Conservation (phyloP, 148 eudicot species). For the Talinum fruticosum region DNA sequence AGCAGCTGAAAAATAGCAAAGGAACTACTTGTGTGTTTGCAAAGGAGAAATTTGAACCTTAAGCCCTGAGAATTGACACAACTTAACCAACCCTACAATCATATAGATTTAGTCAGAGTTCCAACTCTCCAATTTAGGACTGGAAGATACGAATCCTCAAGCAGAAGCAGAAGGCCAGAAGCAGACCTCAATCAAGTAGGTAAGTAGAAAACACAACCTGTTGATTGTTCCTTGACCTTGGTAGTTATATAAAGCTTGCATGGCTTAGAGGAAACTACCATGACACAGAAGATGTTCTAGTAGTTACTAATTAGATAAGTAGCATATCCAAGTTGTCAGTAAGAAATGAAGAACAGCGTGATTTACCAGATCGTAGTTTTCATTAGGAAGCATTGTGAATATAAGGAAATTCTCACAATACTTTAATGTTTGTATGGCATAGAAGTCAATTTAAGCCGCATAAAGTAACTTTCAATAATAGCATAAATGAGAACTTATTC, state of each 20-base stretch:
- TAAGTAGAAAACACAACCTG: background rate
- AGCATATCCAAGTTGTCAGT: background rate
- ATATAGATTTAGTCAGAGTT: background rate
- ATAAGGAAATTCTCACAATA: background rate
- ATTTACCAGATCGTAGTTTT: background rate
- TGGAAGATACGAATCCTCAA: background rate
- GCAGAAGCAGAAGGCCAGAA: too few species aligned
- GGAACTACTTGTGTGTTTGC: background rate
- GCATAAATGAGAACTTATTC: background rate
- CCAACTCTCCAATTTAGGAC: background rate
- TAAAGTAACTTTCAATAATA: background rate
- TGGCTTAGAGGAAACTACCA: background rate
- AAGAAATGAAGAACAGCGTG: background rate
- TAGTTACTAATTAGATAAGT: background rate
- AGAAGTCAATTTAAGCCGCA: background rate
- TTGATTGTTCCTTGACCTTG: background rate
- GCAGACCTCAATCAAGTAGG: background rate
- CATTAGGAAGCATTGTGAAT: background rate
- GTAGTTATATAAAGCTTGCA: background rate
- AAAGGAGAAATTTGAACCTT: background rate
- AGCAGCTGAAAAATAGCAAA: background rate
- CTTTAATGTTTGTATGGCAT: background rate
- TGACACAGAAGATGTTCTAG: background rate
- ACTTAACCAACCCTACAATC: background rate
- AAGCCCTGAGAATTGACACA: background rate